Conservation (phyloP, 441 rosid species). For the Pelargonium myrrhifolium region DNA sequence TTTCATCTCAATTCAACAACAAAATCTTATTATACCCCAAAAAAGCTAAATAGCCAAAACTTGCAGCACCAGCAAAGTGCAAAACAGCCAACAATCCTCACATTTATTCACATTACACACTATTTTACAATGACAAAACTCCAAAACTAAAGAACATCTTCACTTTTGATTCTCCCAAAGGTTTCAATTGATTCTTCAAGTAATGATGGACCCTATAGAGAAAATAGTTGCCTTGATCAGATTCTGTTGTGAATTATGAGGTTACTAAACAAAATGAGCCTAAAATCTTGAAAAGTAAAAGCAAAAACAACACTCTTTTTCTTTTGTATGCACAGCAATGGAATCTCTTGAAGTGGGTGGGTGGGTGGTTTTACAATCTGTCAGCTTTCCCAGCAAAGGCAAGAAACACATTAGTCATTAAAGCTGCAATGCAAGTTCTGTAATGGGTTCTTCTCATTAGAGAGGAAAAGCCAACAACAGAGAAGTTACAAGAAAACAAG, state of each 20-base stretch:
- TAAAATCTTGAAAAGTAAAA: background rate
- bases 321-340: background rate
- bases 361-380: conserved; percentile 26
- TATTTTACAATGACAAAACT: background rate
- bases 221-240: no score
- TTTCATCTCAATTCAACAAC: no score
- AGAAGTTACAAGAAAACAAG: conserved; percentile 32
- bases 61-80: conserved; percentile 23
- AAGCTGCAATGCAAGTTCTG: conserved; percentile 21
- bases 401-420: conserved; percentile 18
- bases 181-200: no score
- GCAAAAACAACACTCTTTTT: background rate
- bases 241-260: no score
- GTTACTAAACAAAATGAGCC: background rate
- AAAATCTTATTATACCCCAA: background rate
- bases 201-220: no score
- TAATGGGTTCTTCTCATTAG: conserved; percentile 24
- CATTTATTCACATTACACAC: conserved; percentile 18
- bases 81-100: conserved; percentile 11
- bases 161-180: no score
- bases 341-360: conserved; percentile 23
- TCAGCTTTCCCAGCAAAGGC: conserved; percentile 33
- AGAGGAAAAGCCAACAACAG: conserved; percentile 13
- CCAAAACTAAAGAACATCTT: no score
- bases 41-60: conserved; percentile 21